These are phyloP conservation scores for Herpetospermum pedunculosum DNA, from an alignment of 306 rosid genomes.

Conservation along the genomic window DNA sequence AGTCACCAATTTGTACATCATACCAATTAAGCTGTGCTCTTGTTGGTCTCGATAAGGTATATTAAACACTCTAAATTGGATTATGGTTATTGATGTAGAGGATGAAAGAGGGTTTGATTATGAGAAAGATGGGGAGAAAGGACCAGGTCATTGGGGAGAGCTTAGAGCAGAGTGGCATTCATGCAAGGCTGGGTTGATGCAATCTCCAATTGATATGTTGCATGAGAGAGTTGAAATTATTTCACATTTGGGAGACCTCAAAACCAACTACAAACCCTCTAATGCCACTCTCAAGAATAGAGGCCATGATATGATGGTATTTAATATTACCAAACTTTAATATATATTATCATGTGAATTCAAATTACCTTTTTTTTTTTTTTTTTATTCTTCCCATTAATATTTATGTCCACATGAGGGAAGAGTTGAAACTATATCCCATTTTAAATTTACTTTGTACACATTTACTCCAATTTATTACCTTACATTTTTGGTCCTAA, in stretches of 20 bases:
- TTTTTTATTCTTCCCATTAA: too few species aligned
- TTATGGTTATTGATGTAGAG: conserved; percentile 21
- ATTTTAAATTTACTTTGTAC: too few species aligned
- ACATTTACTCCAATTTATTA: too few species aligned
- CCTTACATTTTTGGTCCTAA: too few species aligned
- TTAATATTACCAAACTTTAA: not conserved
- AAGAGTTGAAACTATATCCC: too few species aligned
- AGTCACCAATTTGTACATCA: too few species aligned
- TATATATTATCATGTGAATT: not conserved
- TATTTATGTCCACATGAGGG: too few species aligned
- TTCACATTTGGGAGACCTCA: conserved; percentile 24
- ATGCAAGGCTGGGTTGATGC: conserved; percentile 51
- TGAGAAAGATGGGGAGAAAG: conserved; percentile 18
- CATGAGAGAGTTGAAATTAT: conserved; percentile 33
- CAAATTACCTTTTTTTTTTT: too few species aligned
- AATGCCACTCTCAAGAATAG: conserved; percentile 58
- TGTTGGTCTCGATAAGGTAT: too few species aligned
- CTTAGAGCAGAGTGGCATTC: conserved; percentile 39
- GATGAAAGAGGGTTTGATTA: conserved; percentile 50
- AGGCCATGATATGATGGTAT: conserved; percentile 68
- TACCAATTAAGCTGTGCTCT: too few species aligned
- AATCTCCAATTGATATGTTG: conserved; percentile 58
- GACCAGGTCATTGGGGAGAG: conserved; percentile 60
- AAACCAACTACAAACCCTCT: conserved; percentile 29
- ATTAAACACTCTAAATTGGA: too few species aligned